Evolutionary conservation across 2,329 filamentous ascomycete species (phyloP), one percentile per base, ranked within the genome.

Genomic region (Sporothrix brasiliensis): DNA sequence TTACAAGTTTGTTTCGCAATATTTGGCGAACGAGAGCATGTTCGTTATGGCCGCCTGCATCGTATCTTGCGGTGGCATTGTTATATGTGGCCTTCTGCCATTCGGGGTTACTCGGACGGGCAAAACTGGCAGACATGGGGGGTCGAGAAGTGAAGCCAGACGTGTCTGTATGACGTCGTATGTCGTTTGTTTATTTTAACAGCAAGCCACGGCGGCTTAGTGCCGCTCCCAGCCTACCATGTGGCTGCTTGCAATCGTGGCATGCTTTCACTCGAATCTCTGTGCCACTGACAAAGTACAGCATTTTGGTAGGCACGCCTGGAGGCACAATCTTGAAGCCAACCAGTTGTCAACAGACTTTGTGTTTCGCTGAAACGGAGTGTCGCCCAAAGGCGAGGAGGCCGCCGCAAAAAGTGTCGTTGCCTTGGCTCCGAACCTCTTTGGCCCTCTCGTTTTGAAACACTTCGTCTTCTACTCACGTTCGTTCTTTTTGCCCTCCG

Each of bases 241-340:
- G 30, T 39, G 30, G 56, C 13, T 60, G 30, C 34, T 60, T 41
- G 56, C 7, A 41, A n/a, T 60, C 56, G 56, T 60, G 56, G 56
- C 56, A 60, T n/a, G 56, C 10, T 60, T 21, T 60, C 7, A 41
- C 41, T 60, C 30, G 19, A 11, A 21, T 19, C 30, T 41, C 11
- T 39, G 30, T 60, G 56, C 21, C 11, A 41, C 19, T n/a, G 19
- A 10, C 21, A 30, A 54, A 16, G 24, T 14, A 27, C 14, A 21
- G 10, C n/a, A 16, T 49, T 49, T 4, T 49, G 6, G 14, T 6
- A 19, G 6, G 16, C 4, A 49, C 6, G 16, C 14, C 6, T 2
- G 7, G 47, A n/a, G 41, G 14, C 41, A 47, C 44, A 27, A 27
- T 11, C 7, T 7, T 14, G 21, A 53, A 11, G 21, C 7, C 10